A percentile compares a stretch with the other conserved stretches of the same genome.
phyloP scores from a whole-genome alignment of 2,329 filamentous ascomycete genomes.

The Talaromyces sp. region DNA sequence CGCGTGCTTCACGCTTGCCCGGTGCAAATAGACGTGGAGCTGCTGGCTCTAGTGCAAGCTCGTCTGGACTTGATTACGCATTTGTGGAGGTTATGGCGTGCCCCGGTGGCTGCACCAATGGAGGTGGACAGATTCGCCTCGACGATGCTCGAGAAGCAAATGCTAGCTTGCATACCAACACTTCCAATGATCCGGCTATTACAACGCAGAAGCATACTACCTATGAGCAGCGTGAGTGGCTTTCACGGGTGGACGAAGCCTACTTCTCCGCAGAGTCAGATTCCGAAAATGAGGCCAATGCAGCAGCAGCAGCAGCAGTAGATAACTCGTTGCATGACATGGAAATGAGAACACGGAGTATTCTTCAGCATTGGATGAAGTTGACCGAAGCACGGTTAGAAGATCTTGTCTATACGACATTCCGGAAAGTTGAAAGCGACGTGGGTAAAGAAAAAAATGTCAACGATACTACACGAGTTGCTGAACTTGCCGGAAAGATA shows the following conservation, averaged over 20 bases:
- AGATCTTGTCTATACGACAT: constrained; percentile 78
- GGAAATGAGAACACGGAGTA: constrained; percentile 53
- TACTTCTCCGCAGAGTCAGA: constrained; percentile 75
- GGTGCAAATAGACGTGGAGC: constrained; percentile 46
- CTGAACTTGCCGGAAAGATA: constrained; percentile 83
- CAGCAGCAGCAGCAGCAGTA: constrained; percentile 26
- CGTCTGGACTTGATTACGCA: constrained; percentile 62
- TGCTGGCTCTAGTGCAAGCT: constrained; percentile 26
- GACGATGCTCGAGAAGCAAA: constrained; percentile 60
- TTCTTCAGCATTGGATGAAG: constrained; percentile 71
- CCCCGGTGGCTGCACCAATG: constrained; percentile 97
- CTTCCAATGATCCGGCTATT: constrained; percentile 23
- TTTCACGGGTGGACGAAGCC: constrained; percentile 78
- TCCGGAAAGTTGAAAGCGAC: constrained; percentile 88
- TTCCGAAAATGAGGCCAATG: constrained; percentile 35
- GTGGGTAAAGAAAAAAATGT: constrained; percentile 69
- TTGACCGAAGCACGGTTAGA: constrained; percentile 67
- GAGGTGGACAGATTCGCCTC: constrained; percentile 89
- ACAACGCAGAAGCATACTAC: constrained; percentile 60
- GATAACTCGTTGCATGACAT: constrained; percentile 26
- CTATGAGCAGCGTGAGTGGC: constrained; percentile 81
- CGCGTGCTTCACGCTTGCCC: constrained; percentile 72
- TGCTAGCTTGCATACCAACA: constrained; percentile 14
- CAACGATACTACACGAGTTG: constrained; percentile 74
- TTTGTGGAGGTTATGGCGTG: constrained; percentile 99